A percentile compares a stretch with the other conserved stretches of the same genome.
Conservation (phyloP, 495 filamentous ascomycete species). For the Penicillium roqueforti region DNA sequence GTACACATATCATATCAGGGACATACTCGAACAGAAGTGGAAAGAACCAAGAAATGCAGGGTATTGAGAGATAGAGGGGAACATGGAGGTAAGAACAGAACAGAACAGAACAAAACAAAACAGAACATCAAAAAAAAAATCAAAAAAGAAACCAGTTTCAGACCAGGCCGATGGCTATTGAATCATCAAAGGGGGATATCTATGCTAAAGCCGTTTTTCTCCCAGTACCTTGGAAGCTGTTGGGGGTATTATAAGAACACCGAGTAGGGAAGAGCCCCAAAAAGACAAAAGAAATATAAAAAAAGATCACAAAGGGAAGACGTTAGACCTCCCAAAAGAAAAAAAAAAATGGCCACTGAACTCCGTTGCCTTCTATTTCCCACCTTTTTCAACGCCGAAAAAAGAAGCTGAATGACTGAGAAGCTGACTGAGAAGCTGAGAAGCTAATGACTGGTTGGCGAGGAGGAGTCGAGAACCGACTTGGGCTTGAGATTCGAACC, state of each 20-base stretch:
- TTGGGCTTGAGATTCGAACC: constrained; percentile 54
- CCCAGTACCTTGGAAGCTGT: constrained; percentile 26
- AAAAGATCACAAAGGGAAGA: constrained; percentile 7
- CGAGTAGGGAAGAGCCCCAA: constrained; percentile 21
- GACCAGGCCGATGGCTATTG: constrained; percentile 10
- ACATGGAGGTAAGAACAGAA: background rate
- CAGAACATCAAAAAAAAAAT: background rate
- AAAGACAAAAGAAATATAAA: constrained; percentile 1
- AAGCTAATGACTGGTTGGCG: constrained; percentile 43
- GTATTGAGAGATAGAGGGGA: constrained; percentile 15
- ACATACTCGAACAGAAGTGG: constrained; percentile 25
- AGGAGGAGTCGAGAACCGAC: constrained; percentile 39
- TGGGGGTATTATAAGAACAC: constrained; percentile 30
- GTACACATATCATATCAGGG: constrained; percentile 29
- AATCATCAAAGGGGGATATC: constrained; percentile 18
- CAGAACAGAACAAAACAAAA: background rate
- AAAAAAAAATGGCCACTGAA: constrained; percentile 18
- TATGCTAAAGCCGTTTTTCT: constrained; percentile 23
- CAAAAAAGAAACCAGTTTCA: background rate
- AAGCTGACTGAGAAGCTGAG: too few relatives aligned
- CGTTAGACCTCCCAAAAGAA: constrained; percentile 8
- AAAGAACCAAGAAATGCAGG: constrained; percentile 25
- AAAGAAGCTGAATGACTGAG: constrained; percentile 38
- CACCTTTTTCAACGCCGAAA: constrained; percentile 36
- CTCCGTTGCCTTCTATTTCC: constrained; percentile 31